Percentiles rank a stretch among this genome's conserved stretches.
Evolutionary conservation across 805 yeast species (phyloP).

Genomic region (Pichia kluyveri): DNA sequence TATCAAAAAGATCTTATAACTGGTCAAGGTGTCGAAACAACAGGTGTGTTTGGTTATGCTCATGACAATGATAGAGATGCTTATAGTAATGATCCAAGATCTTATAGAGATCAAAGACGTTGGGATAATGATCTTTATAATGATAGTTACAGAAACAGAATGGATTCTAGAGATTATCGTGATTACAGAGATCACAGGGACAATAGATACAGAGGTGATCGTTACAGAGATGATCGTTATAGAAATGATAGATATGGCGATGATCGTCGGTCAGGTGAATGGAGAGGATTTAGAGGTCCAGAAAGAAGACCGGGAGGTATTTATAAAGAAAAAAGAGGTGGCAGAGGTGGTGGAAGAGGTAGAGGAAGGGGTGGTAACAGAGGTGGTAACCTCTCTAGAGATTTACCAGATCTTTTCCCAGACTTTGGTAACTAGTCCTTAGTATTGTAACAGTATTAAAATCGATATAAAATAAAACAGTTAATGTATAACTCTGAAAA

Average conservation of each 20-base stretch:
- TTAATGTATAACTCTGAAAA: too few relatives aligned
- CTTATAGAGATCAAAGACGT: background rate
- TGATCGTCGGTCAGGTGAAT: background rate
- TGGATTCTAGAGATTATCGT: background rate
- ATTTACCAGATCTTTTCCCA: background rate
- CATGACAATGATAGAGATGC: slow-evolving; percentile 23
- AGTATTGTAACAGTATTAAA: background rate
- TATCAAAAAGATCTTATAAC: slow-evolving; percentile 26
- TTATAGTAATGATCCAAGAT: background rate
- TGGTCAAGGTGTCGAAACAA: slow-evolving; percentile 25
- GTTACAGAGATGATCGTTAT: background rate
- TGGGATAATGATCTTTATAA: background rate
- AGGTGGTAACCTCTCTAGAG: background rate
- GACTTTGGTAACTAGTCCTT: background rate
- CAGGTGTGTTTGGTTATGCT: slow-evolving; percentile 29
- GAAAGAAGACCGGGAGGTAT: slow-evolving; percentile 5
- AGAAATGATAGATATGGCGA: background rate
- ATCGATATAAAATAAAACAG: too few relatives aligned
- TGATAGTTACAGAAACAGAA: background rate
- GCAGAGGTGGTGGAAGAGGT: slow-evolving; percentile 3
- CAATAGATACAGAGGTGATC: background rate
- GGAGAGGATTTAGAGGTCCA: background rate
- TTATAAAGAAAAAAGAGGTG: slow-evolving; percentile 7
- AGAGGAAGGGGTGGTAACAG: background rate
- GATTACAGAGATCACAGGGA: background rate